Conservation (phyloP, 2,329 filamentous ascomycete species). For the Ampelomyces quisqualis region DNA sequence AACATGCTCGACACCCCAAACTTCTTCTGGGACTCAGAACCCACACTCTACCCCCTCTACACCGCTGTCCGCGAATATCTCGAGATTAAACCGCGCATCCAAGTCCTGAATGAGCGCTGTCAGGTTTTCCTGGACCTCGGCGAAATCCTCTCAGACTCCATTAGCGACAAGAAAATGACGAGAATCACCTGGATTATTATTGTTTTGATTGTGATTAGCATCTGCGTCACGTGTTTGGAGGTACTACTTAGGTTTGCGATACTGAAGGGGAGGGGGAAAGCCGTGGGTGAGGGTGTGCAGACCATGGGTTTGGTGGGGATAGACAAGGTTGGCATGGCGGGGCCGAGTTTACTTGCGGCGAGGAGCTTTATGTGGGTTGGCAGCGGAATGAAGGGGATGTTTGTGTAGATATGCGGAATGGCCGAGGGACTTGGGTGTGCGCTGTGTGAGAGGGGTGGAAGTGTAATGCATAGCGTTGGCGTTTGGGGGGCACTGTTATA, state of each 20-base stretch:
- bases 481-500: too few relatives aligned
- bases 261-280: conserved; percentile 29
- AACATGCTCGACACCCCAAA: conserved; percentile 96
- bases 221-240: conserved; percentile 86
- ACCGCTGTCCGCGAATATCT: conserved; percentile 93
- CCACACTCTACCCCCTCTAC: conserved; percentile 91
- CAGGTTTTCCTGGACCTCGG: conserved; percentile 94
- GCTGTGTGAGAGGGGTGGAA: too few relatives aligned
- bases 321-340: conserved; percentile 17
- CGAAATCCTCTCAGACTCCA: conserved; percentile 88
- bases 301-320: not conserved
- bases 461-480: too few relatives aligned
- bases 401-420: too few relatives aligned
- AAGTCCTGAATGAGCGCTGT: conserved; percentile 95
- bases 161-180: conserved; percentile 94
- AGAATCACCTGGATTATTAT: conserved; percentile 98
- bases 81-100: conserved; percentile 93
- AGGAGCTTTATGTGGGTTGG: conserved; percentile 27
- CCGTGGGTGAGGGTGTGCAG: conserved; percentile 8
- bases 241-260: conserved; percentile 75
- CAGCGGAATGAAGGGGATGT: conserved; percentile 17
- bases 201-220: conserved; percentile 84
- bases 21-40: conserved; percentile 98
- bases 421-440: too few relatives aligned
- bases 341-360: conserved; percentile 31